Percentiles rank a stretch among this genome's conserved stretches.
Evolutionary conservation across 169 alveolate genomes (phyloP).

Genomic region (Besnoitia besnoiti): DNA sequence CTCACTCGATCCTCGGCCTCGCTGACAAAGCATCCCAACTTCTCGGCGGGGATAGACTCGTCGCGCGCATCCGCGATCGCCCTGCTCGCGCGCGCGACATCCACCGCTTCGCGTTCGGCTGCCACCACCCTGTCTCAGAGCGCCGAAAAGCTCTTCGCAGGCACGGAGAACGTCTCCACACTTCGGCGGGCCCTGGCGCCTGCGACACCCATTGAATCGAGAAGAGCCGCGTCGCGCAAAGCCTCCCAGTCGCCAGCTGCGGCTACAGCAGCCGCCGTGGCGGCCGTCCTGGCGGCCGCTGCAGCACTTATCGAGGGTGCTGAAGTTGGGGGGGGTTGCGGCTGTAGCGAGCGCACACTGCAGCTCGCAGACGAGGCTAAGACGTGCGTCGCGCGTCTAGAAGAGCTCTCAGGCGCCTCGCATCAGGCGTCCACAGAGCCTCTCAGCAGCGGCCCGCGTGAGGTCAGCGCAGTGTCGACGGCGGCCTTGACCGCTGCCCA

Average conservation of each 20-base stretch:
- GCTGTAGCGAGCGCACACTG: background rate
- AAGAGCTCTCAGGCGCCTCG: background rate
- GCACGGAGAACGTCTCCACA: too few relatives aligned
- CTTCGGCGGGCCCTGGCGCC: too few relatives aligned
- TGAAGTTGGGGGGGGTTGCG: background rate
- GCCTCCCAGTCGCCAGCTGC: background rate
- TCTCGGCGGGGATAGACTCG: background rate
- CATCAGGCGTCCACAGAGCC: too few relatives aligned
- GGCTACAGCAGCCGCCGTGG: slow-evolving; percentile 18
- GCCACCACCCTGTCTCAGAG: background rate
- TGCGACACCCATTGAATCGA: background rate
- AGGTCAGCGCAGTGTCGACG: too few relatives aligned
- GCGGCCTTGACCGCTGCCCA: too few relatives aligned
- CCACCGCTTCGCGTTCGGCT: background rate
- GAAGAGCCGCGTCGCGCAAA: background rate
- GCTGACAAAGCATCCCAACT: background rate
- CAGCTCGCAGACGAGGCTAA: background rate
- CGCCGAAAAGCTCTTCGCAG: background rate
- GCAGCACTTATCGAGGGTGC: background rate
- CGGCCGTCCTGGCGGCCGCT: slow-evolving; percentile 30
- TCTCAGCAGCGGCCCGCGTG: too few relatives aligned
- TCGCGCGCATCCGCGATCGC: background rate
- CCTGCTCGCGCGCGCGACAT: background rate
- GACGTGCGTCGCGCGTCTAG: background rate
- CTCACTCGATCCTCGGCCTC: background rate